These are phyloP conservation scores for Monosiga brevicollis DNA, from an alignment of 78 protist species.

Conservation along the genomic window DNA sequence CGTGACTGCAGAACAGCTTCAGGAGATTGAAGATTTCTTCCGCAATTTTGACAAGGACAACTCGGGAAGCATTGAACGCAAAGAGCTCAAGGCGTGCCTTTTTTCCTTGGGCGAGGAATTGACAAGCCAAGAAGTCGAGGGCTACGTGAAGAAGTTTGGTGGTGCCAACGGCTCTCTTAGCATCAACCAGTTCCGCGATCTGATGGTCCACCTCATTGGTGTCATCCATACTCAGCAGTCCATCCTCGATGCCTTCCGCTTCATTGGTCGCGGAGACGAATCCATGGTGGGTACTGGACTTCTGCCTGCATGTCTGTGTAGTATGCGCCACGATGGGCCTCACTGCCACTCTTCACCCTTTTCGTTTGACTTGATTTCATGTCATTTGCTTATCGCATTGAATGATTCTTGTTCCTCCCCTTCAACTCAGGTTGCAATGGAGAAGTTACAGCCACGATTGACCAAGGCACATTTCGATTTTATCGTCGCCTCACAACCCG, in stretches of 20 bases:
- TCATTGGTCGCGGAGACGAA: neutral
- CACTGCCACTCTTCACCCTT: no score
- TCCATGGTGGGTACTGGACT: no score
- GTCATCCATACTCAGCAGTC: neutral
- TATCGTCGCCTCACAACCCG: no score
- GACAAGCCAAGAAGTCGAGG: neutral
- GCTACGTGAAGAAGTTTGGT: neutral
- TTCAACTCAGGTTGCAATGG: no score
- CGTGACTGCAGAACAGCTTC: neutral
- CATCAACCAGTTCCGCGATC: neutral
- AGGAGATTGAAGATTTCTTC: neutral
- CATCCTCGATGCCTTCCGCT: neutral
- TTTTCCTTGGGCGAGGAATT: neutral
- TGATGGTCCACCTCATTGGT: neutral
- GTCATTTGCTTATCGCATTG: no score
- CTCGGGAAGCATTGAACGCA: neutral
- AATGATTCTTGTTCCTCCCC: no score
- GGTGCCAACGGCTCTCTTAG: neutral
- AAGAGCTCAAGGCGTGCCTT: constrained; percentile 2
- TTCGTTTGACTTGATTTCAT: no score
- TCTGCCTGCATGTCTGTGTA: no score
- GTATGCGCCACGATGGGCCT: no score
- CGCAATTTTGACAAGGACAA: neutral
- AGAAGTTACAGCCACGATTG: no score
- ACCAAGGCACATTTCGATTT: no score